These are phyloP conservation scores for Huntiella savannae DNA, from an alignment of 2,329 filamentous ascomycete genomes.

Conservation along the genomic window DNA sequence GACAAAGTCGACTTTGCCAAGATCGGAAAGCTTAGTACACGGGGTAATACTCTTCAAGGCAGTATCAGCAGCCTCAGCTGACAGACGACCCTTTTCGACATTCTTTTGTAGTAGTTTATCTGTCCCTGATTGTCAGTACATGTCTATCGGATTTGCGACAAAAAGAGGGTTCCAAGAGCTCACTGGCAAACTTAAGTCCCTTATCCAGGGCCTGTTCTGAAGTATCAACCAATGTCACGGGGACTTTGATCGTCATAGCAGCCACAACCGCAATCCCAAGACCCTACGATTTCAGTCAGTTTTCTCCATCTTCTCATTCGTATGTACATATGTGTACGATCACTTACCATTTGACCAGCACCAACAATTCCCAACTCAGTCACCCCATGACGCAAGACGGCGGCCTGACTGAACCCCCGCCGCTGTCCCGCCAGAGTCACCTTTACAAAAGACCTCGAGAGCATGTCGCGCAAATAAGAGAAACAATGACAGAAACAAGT, in stretches of 20 bases:
- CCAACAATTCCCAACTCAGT: constrained; percentile 83
- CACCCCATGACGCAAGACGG: constrained; percentile 42
- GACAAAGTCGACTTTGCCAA: constrained; percentile 79
- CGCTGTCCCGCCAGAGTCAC: constrained; percentile 9
- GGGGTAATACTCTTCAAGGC: constrained; percentile 50
- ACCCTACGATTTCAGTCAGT: constrained; percentile 36
- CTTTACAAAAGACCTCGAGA: neutral
- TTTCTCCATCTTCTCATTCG: neutral
- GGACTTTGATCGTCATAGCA: constrained; percentile 62
- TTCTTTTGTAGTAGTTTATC: constrained; percentile 90
- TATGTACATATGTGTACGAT: neutral
- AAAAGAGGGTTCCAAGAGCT: constrained; percentile 13
- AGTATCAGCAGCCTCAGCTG: constrained; percentile 59
- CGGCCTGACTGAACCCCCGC: constrained; percentile 51
- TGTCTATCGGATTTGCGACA: neutral
- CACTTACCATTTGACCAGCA: constrained; percentile 79
- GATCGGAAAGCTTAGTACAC: constrained; percentile 54
- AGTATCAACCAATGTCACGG: constrained; percentile 70
- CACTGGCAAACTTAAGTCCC: constrained; percentile 74
- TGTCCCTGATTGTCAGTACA: constrained; percentile 17
- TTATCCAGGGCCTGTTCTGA: constrained; percentile 75
- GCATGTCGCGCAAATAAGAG: constrained; percentile 4
- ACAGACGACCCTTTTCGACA: constrained; percentile 70
- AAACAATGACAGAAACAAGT: constrained; percentile 5
- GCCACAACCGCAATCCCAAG: constrained; percentile 91